These are phyloP conservation scores for Plasmodium blacklocki DNA, from an alignment of 169 alveolate species.

Conservation along the genomic window DNA sequence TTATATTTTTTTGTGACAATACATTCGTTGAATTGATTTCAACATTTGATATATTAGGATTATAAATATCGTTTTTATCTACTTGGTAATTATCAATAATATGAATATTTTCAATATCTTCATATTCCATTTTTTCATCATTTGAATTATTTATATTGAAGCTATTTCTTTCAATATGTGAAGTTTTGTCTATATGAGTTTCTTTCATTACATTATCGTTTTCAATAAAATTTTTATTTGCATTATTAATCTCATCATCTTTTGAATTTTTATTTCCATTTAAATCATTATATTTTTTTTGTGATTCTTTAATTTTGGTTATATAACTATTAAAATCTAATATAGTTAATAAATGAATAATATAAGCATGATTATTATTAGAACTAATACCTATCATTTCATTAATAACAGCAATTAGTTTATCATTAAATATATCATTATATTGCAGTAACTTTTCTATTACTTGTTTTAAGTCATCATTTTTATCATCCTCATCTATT, in stretches of 20 bases:
- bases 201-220: not conserved
- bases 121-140: constrained; percentile 65
- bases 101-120: constrained; percentile 37
- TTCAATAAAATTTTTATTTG: constrained; percentile 4
- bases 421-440: constrained; percentile 71
- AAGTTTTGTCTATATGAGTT: not conserved
- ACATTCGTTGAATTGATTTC: constrained; percentile 6
- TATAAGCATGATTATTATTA: constrained; percentile 61
- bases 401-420: constrained; percentile 35
- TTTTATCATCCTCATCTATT: constrained; percentile 20
- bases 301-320: constrained; percentile 71
- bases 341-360: constrained; percentile 64
- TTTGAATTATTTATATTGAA: constrained; percentile 19
- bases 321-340: constrained; percentile 60
- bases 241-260: constrained; percentile 1
- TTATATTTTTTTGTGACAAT: constrained; percentile 9
- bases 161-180: not conserved
- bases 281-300: not conserved
- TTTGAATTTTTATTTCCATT: not conserved
- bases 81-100: constrained; percentile 30
- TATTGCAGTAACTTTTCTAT: constrained; percentile 67
- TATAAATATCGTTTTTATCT: constrained; percentile 22
- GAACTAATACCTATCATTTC: constrained; percentile 73
- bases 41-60: constrained; percentile 10
- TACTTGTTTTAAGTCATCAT: constrained; percentile 68